These are phyloP conservation scores for Podospora pseudopauciseta DNA, from an alignment of 495 filamentous ascomycete species.

Conservation along the genomic window DNA sequence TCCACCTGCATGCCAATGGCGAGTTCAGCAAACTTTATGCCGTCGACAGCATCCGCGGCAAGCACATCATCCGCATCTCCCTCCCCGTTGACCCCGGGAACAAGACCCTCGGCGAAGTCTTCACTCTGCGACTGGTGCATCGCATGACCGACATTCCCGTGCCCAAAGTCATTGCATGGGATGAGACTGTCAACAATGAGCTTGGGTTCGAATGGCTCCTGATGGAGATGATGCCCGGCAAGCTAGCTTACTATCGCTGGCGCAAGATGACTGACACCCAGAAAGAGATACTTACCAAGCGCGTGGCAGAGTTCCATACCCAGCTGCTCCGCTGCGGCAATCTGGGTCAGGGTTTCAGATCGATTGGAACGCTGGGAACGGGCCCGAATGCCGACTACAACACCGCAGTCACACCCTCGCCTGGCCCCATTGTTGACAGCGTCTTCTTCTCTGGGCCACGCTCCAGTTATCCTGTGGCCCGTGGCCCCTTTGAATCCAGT, in stretches of 20 bases:
- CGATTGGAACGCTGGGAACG: conserved; percentile 34
- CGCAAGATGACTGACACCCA: conserved; percentile 29
- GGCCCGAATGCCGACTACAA: conserved; percentile 5
- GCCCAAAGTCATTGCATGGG: conserved; percentile 47
- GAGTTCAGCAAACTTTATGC: conserved; percentile 38
- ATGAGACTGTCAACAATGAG: conserved; percentile 43
- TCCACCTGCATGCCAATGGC: conserved; percentile 28
- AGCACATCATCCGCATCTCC: conserved; percentile 47
- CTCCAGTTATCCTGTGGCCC: conserved; percentile 26
- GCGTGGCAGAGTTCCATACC: conserved; percentile 37
- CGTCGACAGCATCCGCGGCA: conserved; percentile 25
- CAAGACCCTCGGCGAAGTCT: conserved; percentile 55
- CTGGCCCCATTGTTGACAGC: conserved; percentile 26
- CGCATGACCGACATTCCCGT: conserved; percentile 50
- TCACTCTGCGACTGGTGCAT: conserved; percentile 49
- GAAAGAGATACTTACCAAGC: conserved; percentile 38
- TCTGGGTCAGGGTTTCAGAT: conserved; percentile 30
- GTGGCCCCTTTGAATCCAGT: conserved; percentile 29
- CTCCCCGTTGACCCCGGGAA: conserved; percentile 52
- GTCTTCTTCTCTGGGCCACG: conserved; percentile 30
- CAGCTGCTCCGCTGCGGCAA: conserved; percentile 29
- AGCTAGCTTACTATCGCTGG: conserved; percentile 42
- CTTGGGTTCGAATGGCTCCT: conserved; percentile 61
- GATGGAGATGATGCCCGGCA: conserved; percentile 49
- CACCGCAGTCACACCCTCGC: conserved; percentile 5